Evolutionary conservation across 495 filamentous ascomycete species (phyloP).

Genomic region (Penicillium turbatum): DNA sequence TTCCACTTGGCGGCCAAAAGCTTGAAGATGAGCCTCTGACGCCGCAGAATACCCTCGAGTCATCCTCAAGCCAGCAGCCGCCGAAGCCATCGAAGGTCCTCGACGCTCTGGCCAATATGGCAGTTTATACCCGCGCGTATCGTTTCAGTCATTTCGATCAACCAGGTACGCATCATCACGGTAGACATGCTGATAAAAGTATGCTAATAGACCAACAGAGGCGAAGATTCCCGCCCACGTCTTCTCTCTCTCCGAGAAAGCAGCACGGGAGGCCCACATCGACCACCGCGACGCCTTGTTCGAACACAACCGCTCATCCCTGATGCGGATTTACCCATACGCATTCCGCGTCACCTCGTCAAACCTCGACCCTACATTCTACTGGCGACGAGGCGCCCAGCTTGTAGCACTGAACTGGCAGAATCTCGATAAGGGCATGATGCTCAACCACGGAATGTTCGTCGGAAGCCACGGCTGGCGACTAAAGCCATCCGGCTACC

Average conservation of each 20-base stretch:
- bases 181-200: too few relatives aligned
- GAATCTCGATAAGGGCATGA: constrained; percentile 83
- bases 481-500: constrained; percentile 71
- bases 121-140: constrained; percentile 76
- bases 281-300: constrained; percentile 59
- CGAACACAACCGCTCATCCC: constrained; percentile 71
- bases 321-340: constrained; percentile 88
- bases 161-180: constrained; percentile 40
- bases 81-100: constrained; percentile 67
- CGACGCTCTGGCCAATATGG: constrained; percentile 65
- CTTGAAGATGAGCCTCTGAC: constrained; percentile 24
- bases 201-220: constrained; percentile 33
- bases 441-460: constrained; percentile 95
- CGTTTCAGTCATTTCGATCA: constrained; percentile 68
- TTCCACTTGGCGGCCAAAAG: constrained; percentile 35
- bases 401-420: constrained; percentile 96
- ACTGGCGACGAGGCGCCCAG: constrained; percentile 88
- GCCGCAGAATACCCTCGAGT: constrained; percentile 7
- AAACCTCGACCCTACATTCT: constrained; percentile 76
- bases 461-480: constrained; percentile 74
- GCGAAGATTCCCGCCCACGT: constrained; percentile 75
- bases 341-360: constrained; percentile 77
- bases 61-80: constrained; percentile 6
- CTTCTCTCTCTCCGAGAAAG: constrained; percentile 79
- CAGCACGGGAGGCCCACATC: constrained; percentile 66